phyloP scores from a whole-genome alignment of 768 basidiomycete genomes.

The Serendipita sp. region DNA sequence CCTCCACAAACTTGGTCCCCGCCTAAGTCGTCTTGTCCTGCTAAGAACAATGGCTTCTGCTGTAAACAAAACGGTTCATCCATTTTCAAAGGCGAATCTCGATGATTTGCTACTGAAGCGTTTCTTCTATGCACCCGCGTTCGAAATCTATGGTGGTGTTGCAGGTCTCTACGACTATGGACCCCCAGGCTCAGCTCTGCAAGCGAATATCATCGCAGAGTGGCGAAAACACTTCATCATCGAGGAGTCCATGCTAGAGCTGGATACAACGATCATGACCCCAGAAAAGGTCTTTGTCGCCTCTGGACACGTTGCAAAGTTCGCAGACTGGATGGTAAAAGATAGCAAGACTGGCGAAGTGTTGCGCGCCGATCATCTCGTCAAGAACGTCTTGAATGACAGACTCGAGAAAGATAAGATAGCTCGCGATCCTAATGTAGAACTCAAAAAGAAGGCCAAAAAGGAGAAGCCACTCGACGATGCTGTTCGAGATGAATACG shows the following conservation, averaged over 20 bases:
- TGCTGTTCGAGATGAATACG: slow-evolving; percentile 57
- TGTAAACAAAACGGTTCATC: slow-evolving; percentile 68
- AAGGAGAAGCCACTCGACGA: slow-evolving; percentile 55
- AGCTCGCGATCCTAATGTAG: slow-evolving; percentile 59
- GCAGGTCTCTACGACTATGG: slow-evolving; percentile 97
- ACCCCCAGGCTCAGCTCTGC: slow-evolving; percentile 85
- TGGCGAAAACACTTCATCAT: slow-evolving; percentile 98
- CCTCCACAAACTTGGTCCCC: not conserved
- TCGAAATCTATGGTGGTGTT: slow-evolving; percentile 97
- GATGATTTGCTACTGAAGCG: slow-evolving; percentile 76
- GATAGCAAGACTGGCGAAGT: slow-evolving; percentile 91
- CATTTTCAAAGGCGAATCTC: slow-evolving; percentile 73
- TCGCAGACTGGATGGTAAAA: slow-evolving; percentile 99
- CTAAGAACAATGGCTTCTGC: slow-evolving; percentile 11
- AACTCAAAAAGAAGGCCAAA: slow-evolving; percentile 50
- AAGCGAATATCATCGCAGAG: slow-evolving; percentile 90
- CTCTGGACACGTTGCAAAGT: slow-evolving; percentile 93
- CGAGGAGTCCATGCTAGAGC: slow-evolving; percentile 95
- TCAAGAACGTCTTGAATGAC: slow-evolving; percentile 81
- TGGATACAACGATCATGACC: slow-evolving; percentile 97
- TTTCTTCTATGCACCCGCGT: slow-evolving; percentile 97
- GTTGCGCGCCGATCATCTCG: slow-evolving; percentile 89
- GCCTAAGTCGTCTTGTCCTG: not conserved
- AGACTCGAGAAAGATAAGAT: slow-evolving; percentile 80
- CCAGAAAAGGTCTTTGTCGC: slow-evolving; percentile 88